Conservation (phyloP, 2,329 filamentous ascomycete species). For the Scortechinia acanthostroma region DNA sequence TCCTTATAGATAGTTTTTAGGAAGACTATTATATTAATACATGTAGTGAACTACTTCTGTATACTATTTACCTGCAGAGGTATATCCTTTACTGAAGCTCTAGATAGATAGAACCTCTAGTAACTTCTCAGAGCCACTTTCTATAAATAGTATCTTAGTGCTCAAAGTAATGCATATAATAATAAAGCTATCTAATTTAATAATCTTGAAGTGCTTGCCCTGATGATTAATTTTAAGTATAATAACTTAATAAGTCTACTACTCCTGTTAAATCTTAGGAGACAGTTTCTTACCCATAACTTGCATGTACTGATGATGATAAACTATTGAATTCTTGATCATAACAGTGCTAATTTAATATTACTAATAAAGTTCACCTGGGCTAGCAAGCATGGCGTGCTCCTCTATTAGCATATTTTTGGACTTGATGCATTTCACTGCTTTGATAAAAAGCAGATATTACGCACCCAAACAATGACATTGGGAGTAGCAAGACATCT, state of each 20-base stretch:
- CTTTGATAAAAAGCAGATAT: slow-evolving; percentile 9
- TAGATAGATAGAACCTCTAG: slow-evolving; percentile 10
- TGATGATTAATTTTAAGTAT: slow-evolving; percentile 11
- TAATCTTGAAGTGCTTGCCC: slow-evolving; percentile 10
- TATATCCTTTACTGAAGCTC: slow-evolving; percentile 8
- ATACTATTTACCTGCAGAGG: slow-evolving; percentile 13
- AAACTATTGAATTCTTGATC: slow-evolving; percentile 3
- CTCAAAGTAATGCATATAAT: slow-evolving; percentile 6
- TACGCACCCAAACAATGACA: slow-evolving; percentile 7
- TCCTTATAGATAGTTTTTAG: slow-evolving; percentile 14
- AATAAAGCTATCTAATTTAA: slow-evolving; percentile 6
- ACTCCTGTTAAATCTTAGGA: slow-evolving; percentile 7
- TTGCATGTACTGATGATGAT: slow-evolving; percentile 13
- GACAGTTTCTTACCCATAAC: slow-evolving; percentile 12
- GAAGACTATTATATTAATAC: slow-evolving; percentile 10
- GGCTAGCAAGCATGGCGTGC: slow-evolving; percentile 7
- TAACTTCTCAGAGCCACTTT: slow-evolving; percentile 11
- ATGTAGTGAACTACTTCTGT: slow-evolving; percentile 11
- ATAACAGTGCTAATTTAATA: no score
- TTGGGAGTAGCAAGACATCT: neutral
- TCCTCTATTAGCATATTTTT: slow-evolving; percentile 11
- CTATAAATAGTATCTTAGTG: slow-evolving; percentile 9
- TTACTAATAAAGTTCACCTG: neutral
- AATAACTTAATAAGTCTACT: neutral
- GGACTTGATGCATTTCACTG: slow-evolving; percentile 11